Evolutionary conservation across 1,139 yeast species (phyloP), one percentile per base, ranked within the genome.

Genomic region (Scheffersomyces cryptocercus): DNA sequence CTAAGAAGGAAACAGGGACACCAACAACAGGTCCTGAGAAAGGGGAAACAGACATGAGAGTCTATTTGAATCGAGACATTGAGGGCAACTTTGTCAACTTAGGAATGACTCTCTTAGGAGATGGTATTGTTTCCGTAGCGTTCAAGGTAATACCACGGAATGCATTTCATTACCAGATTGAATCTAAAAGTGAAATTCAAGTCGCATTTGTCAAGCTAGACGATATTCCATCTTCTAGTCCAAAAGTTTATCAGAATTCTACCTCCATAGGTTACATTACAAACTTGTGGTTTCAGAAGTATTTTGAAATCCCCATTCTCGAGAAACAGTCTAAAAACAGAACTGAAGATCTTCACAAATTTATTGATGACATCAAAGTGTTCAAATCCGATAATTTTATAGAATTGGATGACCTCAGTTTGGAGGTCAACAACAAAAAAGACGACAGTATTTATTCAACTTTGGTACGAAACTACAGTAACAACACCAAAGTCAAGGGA

Each of bases 71-170:
- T 30, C 56, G 55, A 7, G 49, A 52, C 3, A 50, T 59, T 7
- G 73, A 65, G 37, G 75, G 73, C 0, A 52, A 53, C 16, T 56
- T 69, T 29, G 47, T 59, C 3, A 57, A 58, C 28, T 65, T 56
- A 44, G 72, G 72, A 2, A 48, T 58, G 1, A 51, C 54, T 16
- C 39, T 59, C 14, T 51, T 53, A 13, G 39, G 46, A 5, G 53
- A 56, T 43, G 69, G 67, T 3, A 44, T 65, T 3, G 40, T 66
- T 5, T 54, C 63, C 7, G 40, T 68, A 3, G 58, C 58, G 2
- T 65, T 60, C 47, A 62, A 63, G 43, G 53, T 64, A 1, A 49
- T 58, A 13, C 70, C 73, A 1, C 65, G 60, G 37, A 60, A 67
- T 44, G 58, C 59, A 3, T 42, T 70, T 13, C 59, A 63, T 40